These are phyloP conservation scores for Puya raimondii DNA, from an alignment of 176 grass and related monocot genomes.

Conservation along the genomic window DNA sequence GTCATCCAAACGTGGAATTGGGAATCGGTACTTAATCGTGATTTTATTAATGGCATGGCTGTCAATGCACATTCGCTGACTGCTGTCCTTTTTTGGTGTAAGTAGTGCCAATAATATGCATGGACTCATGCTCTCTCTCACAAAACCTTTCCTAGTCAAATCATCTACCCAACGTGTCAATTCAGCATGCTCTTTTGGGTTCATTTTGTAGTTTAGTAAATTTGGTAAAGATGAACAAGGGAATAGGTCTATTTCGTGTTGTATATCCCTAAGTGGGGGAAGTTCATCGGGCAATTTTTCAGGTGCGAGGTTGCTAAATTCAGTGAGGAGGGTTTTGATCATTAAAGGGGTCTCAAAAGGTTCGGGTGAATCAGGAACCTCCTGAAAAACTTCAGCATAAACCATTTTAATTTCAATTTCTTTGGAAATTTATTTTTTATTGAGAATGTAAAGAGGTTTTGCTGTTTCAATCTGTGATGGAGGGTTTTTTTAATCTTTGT, in stretches of 20 bases:
- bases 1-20: conserved; percentile 1
- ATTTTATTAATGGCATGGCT: conserved; percentile 1
- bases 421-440: not conserved
- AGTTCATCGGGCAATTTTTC: not conserved
- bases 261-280: not conserved
- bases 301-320: not conserved
- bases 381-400: not conserved
- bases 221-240: not conserved
- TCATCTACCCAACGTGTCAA: conserved; percentile 5
- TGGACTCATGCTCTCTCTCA: conserved; percentile 12
- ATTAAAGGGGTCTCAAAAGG: not conserved
- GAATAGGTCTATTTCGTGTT: conserved; percentile 7
- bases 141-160: conserved; percentile 3
- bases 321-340: not conserved
- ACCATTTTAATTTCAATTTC: not conserved
- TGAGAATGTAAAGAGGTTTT: not conserved
- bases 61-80: not conserved
- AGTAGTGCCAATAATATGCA: not conserved
- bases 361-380: not conserved
- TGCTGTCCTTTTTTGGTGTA: not conserved
- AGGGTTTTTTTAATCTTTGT: not conserved
- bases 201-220: not conserved
- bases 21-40: not conserved
- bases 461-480: not conserved
- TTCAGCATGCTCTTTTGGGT: not conserved